Evolutionary conservation across 1,139 yeast genomes (phyloP).

Genomic region (Maudiozyma humilis): DNA sequence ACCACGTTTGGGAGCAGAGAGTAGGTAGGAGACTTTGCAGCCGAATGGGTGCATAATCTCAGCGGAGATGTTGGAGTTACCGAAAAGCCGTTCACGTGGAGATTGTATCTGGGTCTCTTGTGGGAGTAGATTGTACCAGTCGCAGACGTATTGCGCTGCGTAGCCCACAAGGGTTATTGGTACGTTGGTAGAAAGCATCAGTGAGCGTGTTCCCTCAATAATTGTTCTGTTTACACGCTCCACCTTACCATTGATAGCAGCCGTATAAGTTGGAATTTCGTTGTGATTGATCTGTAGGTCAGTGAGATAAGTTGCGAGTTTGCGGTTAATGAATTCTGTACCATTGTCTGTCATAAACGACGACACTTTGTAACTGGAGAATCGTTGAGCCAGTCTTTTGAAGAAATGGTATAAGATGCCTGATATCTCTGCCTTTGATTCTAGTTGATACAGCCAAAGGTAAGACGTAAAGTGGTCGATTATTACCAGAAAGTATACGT

Average conservation of each 20-base stretch:
- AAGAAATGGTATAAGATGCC: no score
- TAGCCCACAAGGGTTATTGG: not conserved
- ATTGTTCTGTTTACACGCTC: not conserved
- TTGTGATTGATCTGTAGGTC: no score
- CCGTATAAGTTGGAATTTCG: no score
- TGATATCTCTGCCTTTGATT: no score
- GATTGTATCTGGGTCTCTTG: not conserved
- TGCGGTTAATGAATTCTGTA: no score
- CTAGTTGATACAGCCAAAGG: no score
- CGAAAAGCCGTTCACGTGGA: not conserved
- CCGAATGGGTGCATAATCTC: slow-evolving; percentile 32
- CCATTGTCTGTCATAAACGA: no score
- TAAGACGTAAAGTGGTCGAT: no score
- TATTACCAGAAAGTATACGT: no score
- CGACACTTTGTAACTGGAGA: no score
- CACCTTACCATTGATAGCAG: not conserved
- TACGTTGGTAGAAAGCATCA: not conserved
- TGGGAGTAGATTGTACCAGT: not conserved
- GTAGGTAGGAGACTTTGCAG: slow-evolving; percentile 50
- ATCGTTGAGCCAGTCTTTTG: no score
- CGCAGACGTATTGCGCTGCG: not conserved
- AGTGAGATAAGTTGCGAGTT: no score
- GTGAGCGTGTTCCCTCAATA: not conserved
- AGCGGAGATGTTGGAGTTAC: not conserved
- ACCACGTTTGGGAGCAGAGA: slow-evolving; percentile 47